phyloP scores from a whole-genome alignment of 2,329 filamentous ascomycete species.

The Ophiostoma montium region DNA sequence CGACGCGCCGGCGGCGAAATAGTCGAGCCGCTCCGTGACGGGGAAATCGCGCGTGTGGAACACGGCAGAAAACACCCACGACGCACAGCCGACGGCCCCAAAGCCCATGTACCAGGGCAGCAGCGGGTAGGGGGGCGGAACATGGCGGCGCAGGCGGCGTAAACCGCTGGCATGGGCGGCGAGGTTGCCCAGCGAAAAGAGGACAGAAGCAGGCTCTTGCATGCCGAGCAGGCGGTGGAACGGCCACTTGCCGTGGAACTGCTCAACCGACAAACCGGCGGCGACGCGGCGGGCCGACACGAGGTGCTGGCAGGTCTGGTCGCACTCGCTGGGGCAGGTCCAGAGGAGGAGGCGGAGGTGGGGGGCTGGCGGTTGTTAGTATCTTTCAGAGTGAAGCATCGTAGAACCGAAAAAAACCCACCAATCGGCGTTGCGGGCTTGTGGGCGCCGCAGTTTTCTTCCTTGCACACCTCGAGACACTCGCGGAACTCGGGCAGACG shows the following conservation, averaged over 20 bases:
- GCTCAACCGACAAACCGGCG: conserved; percentile 55
- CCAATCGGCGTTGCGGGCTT: conserved; percentile 49
- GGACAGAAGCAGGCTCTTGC: conserved; percentile 86
- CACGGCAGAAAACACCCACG: conserved; percentile 79
- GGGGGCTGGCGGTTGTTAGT: conserved; percentile 44
- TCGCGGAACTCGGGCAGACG: conserved; percentile 72
- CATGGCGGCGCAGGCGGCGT: conserved; percentile 48
- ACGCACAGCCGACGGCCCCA: conserved; percentile 65
- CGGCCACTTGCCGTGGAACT: conserved; percentile 99
- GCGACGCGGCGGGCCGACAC: conserved; percentile 59
- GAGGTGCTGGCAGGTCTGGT: conserved; percentile 95
- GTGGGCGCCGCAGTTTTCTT: conserved; percentile 61
- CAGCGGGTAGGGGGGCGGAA: conserved; percentile 62
- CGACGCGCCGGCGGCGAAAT: conserved; percentile 81
- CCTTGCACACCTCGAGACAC: conserved; percentile 69
- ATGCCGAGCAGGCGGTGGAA: conserved; percentile 82
- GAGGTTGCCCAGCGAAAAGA: conserved; percentile 89
- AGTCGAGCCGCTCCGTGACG: conserved; percentile 85
- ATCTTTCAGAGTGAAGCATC: too few relatives aligned
- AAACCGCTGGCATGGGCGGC: conserved; percentile 72
- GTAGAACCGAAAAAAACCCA: too few relatives aligned
- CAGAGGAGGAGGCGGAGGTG: conserved; percentile 79
- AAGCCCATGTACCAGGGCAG: conserved; percentile 69
- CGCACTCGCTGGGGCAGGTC: conserved; percentile 87
- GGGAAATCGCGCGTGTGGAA: conserved; percentile 86